Evolutionary conservation across 2,329 filamentous ascomycete genomes (phyloP), one percentile per base, ranked within the genome.

Genomic region (Talaromyces atroroseus): DNA sequence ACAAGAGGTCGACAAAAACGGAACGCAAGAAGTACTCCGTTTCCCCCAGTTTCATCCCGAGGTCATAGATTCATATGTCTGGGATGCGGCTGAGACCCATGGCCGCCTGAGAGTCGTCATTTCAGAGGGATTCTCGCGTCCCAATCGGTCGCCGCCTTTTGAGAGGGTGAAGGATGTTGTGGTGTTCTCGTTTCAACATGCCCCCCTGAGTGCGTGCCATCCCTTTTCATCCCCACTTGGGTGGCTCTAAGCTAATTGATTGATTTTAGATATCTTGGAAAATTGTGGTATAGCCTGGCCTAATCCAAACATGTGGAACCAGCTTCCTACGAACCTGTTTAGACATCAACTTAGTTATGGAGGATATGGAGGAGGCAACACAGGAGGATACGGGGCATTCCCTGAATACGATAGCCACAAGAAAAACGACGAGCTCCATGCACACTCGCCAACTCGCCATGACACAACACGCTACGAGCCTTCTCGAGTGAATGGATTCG

Each of bases 111-210:
- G 87, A 67, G 71, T 95, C 24, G 71, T 91, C 54, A 81, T 95
- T 57, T 85, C 87, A 49, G 89, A 92, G 66, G 86, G 88, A 0
- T 84, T 90, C 57, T 76, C 80, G 10, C 76, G 83, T 38, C 72
- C 70, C 8, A 66, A 71, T 61, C 71, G 73, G 29, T 66, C 62
- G 7, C 73, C 69, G 5, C 81, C 83, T 0, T 83, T 88, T 61
- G 84, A 89, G 63, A 77, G 84, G 42, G 76, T 88, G 60, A 88
- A 86, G 66, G 89, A 92, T 64, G 72, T 90, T 46, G 82, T 91
- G 23, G 82, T 82, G 14, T 94, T 95, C 70, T 86, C 90, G 1
- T 95, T 95, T 64, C 89, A 94, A 66, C 89, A 94, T 75, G 90
- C 88, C 34, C 90, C 90, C 1, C 73, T 88, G 54, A 80, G 90